Evolutionary conservation across 2,329 filamentous ascomycete genomes (phyloP), one percentile per base, ranked within the genome.

Genomic region (Cladosporium colombiae): DNA sequence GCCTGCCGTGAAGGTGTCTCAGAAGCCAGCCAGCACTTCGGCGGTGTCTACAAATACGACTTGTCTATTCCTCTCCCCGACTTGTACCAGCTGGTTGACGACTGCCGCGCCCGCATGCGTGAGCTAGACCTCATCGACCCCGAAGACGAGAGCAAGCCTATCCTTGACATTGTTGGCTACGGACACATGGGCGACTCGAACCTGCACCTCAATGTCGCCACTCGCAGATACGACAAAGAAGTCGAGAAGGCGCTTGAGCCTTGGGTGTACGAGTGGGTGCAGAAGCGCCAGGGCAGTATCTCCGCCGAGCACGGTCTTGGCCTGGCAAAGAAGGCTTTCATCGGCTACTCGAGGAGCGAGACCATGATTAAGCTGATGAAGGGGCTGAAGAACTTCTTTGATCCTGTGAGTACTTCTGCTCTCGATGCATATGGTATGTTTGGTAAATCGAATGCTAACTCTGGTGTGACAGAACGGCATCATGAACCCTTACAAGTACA

Each of bases 401-500:
- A 99, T 80, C 95, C 93, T 74, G 93, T 96, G 81, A 88, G 92
- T 79, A 23, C 14, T 27, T 49, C 2, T 10, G 18, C 7, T 27
- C 6, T 29, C 6, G 7, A 18, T 63, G 16, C 6, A 5, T 33
- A 23, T 4, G 25, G 1, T 59, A 61, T 18, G 62, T 21, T 25
- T 4, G 52, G 2, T 10, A 7, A 57, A 8, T 5, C 2, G 46
- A 23, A 10, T 77, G 65, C 78, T 66, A 23, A 62, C 59, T 4
- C 23, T 13, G 33, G 6, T 18, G 4, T 57, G 46, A 35, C 71
- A 96, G 92, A 97, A 97, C 72, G 93, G 93, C 57, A 98, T 98
- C 79, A 96, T 98, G 92, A 98, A 97, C 81, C 94, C 94, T 0
- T 98, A 98, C 84, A 98, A 98, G 81, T 98, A 97, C 78, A 90